Evolutionary conservation across 164 flowering plant genomes (phyloP).

Genomic region (Umbilicus rupestris): DNA sequence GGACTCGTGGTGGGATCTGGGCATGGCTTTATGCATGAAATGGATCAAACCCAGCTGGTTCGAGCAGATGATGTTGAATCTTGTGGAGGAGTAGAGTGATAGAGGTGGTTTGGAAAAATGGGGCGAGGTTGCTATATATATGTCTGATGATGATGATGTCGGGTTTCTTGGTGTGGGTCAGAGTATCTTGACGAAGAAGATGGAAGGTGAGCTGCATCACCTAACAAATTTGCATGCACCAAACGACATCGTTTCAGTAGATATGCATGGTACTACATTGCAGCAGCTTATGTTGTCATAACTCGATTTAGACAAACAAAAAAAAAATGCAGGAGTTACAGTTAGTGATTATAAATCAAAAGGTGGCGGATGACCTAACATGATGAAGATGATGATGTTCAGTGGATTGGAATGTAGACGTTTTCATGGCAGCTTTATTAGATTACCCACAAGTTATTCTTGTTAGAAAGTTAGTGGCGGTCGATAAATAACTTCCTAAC

Average conservation of each 20-base stretch:
- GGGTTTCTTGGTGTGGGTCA: constrained; percentile 12
- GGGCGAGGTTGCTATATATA: constrained; percentile 1
- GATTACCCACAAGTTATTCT: not conserved
- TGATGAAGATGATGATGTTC: not conserved
- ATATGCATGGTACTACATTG: not conserved
- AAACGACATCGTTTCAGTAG: not conserved
- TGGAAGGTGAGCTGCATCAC: constrained; percentile 40
- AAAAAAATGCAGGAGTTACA: not conserved
- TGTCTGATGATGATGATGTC: constrained; percentile 17
- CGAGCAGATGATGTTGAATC: not conserved
- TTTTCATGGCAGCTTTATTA: not conserved
- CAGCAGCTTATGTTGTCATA: not conserved
- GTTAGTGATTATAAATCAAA: not conserved
- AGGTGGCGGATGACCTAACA: not conserved
- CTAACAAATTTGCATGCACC: constrained; percentile 16
- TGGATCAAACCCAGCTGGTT: not conserved
- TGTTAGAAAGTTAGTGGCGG: not conserved
- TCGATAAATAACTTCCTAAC: not conserved
- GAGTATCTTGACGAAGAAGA: constrained; percentile 26
- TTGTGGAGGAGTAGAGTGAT: not conserved
- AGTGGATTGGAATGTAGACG: not conserved
- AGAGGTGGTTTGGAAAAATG: constrained; percentile 1
- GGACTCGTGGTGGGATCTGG: not conserved
- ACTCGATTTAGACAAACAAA: not conserved
- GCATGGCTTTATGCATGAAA: not conserved